A percentile compares a stretch with the other conserved stretches of the same genome.
Conservation (phyloP, 192 early-diverging fungal genomes). For the Podila verticillata region DNA sequence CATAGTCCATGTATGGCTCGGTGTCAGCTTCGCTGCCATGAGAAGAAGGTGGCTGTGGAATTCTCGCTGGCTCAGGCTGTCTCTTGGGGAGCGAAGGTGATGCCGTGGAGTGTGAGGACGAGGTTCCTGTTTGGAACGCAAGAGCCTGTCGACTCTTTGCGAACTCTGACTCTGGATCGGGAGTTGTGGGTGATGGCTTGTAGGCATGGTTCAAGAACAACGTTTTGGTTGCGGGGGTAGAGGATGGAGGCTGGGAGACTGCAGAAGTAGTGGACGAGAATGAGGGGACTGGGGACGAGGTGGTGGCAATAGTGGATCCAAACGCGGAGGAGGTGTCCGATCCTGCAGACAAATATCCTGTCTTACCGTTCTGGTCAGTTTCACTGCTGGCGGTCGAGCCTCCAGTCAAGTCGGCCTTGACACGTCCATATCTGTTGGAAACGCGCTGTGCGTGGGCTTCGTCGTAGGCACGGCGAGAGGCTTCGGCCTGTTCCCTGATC, state of each 20-base stretch:
- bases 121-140: constrained; percentile 32
- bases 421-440: constrained; percentile 28
- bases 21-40: constrained; percentile 3
- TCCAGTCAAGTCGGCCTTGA: constrained; percentile 30
- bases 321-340: constrained; percentile 43
- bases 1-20: constrained; percentile 26
- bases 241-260: constrained; percentile 15
- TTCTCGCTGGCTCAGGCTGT: background rate
- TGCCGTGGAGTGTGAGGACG: background rate
- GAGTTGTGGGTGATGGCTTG: constrained; percentile 6
- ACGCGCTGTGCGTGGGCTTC: constrained; percentile 43
- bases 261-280: constrained; percentile 37
- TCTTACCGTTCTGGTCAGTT: constrained; percentile 5
- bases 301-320: constrained; percentile 45
- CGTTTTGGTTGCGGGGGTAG: constrained; percentile 13
- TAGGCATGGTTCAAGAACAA: constrained; percentile 41
- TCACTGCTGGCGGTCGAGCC: constrained; percentile 33
- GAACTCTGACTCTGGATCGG: constrained; percentile 38
- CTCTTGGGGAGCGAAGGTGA: constrained; percentile 35
- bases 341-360: constrained; percentile 26
- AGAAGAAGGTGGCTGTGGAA: background rate
- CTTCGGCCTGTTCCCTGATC: constrained; percentile 46
- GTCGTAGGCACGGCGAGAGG: constrained; percentile 42
- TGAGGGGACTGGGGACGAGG: constrained; percentile 42
- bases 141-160: constrained; percentile 41